A percentile compares a stretch with the other conserved stretches of the same genome.
Evolutionary conservation across 371 early-diverging fungal genomes (phyloP).

Genomic region (Rhizopus microsporus): DNA sequence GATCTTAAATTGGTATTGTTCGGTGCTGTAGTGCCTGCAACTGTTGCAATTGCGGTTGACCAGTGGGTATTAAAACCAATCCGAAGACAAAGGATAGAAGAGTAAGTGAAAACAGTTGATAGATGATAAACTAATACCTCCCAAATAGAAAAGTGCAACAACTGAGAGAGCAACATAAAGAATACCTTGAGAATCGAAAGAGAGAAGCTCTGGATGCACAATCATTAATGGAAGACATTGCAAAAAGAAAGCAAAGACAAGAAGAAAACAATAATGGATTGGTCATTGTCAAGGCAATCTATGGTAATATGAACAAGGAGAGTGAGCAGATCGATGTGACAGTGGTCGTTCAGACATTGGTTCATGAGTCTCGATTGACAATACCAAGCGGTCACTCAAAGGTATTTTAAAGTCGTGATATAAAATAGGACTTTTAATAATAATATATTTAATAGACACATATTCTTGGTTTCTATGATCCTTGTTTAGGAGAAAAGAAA

Average conservation of each 20-base stretch:
- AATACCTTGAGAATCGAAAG: constrained; percentile 69
- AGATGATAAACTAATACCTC: not conserved
- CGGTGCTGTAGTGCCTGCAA: constrained; percentile 69
- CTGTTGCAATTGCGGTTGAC: constrained; percentile 66
- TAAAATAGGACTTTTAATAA: not conserved
- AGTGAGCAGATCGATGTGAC: constrained; percentile 81
- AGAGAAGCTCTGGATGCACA: constrained; percentile 81
- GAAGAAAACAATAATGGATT: constrained; percentile 79
- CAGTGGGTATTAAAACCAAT: constrained; percentile 70
- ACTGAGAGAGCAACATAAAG: constrained; percentile 76
- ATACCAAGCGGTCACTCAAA: constrained; percentile 88
- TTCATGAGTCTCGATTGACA: constrained; percentile 82
- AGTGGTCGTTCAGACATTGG: constrained; percentile 80
- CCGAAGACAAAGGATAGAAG: constrained; percentile 58
- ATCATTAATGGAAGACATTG: constrained; percentile 68
- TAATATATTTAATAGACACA: constrained; percentile 54
- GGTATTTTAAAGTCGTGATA: constrained; percentile 40
- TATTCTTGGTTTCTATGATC: constrained; percentile 95
- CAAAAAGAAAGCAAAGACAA: constrained; percentile 64
- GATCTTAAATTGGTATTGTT: constrained; percentile 70
- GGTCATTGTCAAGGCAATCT: constrained; percentile 84
- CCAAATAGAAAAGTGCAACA: constrained; percentile 65
- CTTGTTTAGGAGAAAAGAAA: constrained; percentile 88
- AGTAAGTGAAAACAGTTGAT: constrained; percentile 43
- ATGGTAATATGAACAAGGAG: constrained; percentile 74